Conservation (phyloP, 1,139 yeast species). For the Yamadazyma taylorii region DNA sequence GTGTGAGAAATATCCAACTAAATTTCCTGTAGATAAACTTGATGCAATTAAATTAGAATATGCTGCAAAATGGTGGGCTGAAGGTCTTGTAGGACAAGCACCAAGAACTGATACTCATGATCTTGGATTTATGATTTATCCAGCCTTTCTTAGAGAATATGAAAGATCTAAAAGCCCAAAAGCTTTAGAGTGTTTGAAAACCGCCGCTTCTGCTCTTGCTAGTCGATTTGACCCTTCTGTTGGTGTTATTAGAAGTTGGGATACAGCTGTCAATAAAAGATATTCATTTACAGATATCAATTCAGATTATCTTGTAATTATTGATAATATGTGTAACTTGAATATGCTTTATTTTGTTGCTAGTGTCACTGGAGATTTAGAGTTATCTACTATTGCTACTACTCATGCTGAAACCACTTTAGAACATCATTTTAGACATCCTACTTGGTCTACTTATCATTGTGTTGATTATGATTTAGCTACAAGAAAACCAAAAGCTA, state of each 20-base stretch:
- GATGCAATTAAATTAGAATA: slow-evolving; percentile 19
- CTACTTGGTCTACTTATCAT: slow-evolving; percentile 25
- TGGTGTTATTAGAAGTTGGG: slow-evolving; percentile 26
- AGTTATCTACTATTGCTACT: slow-evolving; percentile 24
- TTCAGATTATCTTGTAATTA: slow-evolving; percentile 24
- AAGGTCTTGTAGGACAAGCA: slow-evolving; percentile 18
- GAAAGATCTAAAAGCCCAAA: slow-evolving; percentile 14
- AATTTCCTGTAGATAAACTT: too few relatives aligned
- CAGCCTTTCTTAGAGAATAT: slow-evolving; percentile 23
- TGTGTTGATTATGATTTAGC: slow-evolving; percentile 21
- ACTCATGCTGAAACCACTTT: slow-evolving; percentile 27
- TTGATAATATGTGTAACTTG: slow-evolving; percentile 31
- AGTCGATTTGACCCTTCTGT: slow-evolving; percentile 21
- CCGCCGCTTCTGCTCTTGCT: slow-evolving; percentile 25
- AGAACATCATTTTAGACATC: slow-evolving; percentile 22
- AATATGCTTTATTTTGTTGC: slow-evolving; percentile 26
- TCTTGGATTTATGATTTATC: slow-evolving; percentile 25
- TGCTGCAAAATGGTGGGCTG: slow-evolving; percentile 24
- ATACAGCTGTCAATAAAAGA: slow-evolving; percentile 15
- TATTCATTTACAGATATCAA: slow-evolving; percentile 15
- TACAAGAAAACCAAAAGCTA: slow-evolving; percentile 20
- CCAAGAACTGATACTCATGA: slow-evolving; percentile 27
- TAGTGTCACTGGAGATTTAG: slow-evolving; percentile 21
- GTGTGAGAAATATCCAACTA: too few relatives aligned
- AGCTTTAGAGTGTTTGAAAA: slow-evolving; percentile 18